Base-by-base conservation (phyloP, 1,139 yeast genomes). In the Hanseniaspora sp. region DNA sequence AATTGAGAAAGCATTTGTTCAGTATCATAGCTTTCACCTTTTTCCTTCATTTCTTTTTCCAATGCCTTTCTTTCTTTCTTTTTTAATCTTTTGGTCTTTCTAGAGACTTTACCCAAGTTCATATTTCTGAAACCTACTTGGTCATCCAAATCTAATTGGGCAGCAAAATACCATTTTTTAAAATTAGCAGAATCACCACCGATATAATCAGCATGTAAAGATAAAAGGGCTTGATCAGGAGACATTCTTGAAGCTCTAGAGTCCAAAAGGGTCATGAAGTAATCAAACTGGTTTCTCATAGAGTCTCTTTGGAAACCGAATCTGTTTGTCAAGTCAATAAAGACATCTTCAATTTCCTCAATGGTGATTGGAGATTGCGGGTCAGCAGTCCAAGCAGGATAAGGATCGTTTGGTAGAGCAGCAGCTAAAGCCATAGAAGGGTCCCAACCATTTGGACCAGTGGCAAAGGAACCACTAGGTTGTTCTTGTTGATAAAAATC, bases 231-330 rank as follows among this genome's bases (percentile, higher is more conserved):
- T 69, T 87, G 95, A 58, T 87, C 85, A 30, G 98, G 96, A 18
- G 96, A 82, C 95, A 90, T 87, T 71, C 98, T 83, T 53, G 96
- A 87, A 11, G 97, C 79, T 68, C 97, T 81, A 9, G 98, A 92
- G 67, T 94, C 98, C 66, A 94, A 77, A 63, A 90, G 75, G 33
- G 86, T 80, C 96, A 94, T 85, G 69, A 92, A 83, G 70, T 87
- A 94, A 68, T 94, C 98, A 71, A 82, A 92, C 86, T 90, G 86
- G 72, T 94, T 94, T 73, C 95, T 81, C 92, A 87, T 87, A 31
- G 96, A 86, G 67, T 90, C 97, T 71, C 95, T 80, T 75, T 94
- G 98, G 79, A 94, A 94, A 59, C 98, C 98, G 71, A 94, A 88
- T 70, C 85, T 84, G 71, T 84, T 83, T 57, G 95, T 76, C 67